These are phyloP conservation scores for Chlamydomonas reinhardtii DNA, from an alignment of 163 green algal genomes.

Conservation along the genomic window DNA sequence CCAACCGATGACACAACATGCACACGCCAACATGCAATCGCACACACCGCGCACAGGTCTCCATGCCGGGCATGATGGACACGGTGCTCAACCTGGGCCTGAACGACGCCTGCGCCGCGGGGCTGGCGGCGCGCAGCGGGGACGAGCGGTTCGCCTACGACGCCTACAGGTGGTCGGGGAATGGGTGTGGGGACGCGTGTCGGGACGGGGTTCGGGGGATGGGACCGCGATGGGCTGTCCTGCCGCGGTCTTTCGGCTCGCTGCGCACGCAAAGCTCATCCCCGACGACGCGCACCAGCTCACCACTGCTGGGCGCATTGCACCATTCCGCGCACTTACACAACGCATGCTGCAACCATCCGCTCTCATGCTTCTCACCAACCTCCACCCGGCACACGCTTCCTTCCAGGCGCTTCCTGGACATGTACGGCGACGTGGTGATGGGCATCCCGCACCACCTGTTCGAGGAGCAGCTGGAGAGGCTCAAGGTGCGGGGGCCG, in stretches of 20 bases:
- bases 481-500: conserved; percentile 48
- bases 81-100: conserved; percentile 89
- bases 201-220: too few species aligned
- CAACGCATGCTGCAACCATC: too few species aligned
- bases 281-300: too few species aligned
- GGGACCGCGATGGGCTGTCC: too few species aligned
- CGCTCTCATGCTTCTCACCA: too few species aligned
- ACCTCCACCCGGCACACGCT: too few species aligned
- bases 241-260: too few species aligned
- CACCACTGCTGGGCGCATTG: too few species aligned
- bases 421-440: conserved; percentile 89
- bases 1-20: too few species aligned
- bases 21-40: background rate
- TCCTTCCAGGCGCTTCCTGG: conserved; percentile 75
- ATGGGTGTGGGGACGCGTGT: too few species aligned
- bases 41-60: conserved; percentile 50
- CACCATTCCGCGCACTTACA: too few species aligned
- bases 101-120: conserved; percentile 77
- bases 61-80: conserved; percentile 92
- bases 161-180: conserved; percentile 38
- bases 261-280: too few species aligned
- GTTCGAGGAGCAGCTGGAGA: conserved; percentile 79
- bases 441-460: conserved; percentile 79
- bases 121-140: conserved; percentile 72
- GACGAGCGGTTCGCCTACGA: conserved; percentile 82